These are phyloP conservation scores for Cercospora sesami DNA, from an alignment of 2,329 filamentous ascomycete species.

Conservation along the genomic window DNA sequence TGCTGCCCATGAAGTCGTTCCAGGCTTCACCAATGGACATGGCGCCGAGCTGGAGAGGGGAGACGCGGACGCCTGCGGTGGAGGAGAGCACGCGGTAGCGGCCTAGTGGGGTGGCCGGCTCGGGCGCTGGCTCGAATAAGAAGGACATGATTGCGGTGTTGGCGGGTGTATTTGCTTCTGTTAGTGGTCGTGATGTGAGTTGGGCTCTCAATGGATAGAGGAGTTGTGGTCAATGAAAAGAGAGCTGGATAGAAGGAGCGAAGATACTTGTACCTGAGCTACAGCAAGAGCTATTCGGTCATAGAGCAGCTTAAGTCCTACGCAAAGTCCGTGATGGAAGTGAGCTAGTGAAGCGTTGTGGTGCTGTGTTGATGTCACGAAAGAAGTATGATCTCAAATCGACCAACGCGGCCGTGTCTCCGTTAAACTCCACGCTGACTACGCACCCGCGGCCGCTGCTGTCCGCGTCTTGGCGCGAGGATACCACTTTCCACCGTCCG, in stretches of 20 bases:
- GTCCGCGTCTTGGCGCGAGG: not conserved
- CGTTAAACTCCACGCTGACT: not conserved
- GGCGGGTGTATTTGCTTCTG: not conserved
- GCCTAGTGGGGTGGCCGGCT: slow-evolving; percentile 57
- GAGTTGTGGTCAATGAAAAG: not conserved
- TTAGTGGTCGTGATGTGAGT: not conserved
- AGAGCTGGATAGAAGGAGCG: not conserved
- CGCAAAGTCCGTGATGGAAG: slow-evolving; percentile 5
- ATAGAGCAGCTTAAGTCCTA: slow-evolving; percentile 9
- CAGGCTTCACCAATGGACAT: slow-evolving; percentile 66
- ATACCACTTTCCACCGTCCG: not conserved
- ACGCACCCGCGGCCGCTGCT: not conserved
- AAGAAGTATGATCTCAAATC: slow-evolving; percentile 1
- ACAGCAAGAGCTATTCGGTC: not conserved
- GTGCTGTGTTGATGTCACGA: not conserved
- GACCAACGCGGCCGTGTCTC: not conserved
- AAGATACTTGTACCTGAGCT: slow-evolving; percentile 2
- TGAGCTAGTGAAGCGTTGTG: not conserved
- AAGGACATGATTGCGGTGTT: slow-evolving; percentile 22
- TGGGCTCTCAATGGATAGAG: not conserved
- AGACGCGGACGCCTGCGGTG: slow-evolving; percentile 51
- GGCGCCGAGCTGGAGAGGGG: slow-evolving; percentile 54
- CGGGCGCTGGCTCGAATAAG: slow-evolving; percentile 38
- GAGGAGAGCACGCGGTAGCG: slow-evolving; percentile 55
- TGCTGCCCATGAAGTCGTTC: slow-evolving; percentile 61